Evolutionary conservation across 2,329 filamentous ascomycete species (phyloP).

Genomic region (Alternaria arbusti): DNA sequence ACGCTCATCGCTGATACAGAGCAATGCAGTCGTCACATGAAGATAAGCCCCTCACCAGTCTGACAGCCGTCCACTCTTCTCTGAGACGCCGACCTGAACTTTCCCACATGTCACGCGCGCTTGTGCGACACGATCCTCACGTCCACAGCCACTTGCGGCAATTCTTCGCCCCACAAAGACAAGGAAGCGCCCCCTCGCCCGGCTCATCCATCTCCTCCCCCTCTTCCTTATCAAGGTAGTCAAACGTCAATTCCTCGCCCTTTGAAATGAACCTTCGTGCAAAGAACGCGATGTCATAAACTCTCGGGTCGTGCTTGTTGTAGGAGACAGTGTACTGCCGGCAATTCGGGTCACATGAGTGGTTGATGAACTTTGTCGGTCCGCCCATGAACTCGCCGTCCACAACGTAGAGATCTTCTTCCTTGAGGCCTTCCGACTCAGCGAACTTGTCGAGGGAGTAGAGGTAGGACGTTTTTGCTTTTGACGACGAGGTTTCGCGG

Average conservation of each 20-base stretch:
- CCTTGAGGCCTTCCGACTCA: conserved; percentile 61
- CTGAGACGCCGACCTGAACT: not conserved
- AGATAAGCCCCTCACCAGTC: not conserved
- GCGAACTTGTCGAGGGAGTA: conserved; percentile 84
- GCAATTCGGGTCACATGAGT: conserved; percentile 80
- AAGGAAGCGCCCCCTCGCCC: conserved; percentile 54
- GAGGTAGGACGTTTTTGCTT: conserved; percentile 77
- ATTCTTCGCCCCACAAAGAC: conserved; percentile 66
- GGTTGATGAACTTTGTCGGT: conserved; percentile 82
- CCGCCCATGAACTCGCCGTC: conserved; percentile 79
- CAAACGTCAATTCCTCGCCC: conserved; percentile 77
- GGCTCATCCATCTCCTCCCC: conserved; percentile 58
- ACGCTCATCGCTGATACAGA: not conserved
- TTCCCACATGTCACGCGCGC: not conserved
- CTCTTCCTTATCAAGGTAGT: conserved; percentile 74
- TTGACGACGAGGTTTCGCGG: conserved; percentile 63
- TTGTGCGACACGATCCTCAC: conserved; percentile 10
- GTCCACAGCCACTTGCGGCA: conserved; percentile 75
- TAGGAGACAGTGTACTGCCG: conserved; percentile 80
- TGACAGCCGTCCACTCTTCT: not conserved
- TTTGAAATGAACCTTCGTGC: conserved; percentile 69
- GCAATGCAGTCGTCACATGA: not conserved
- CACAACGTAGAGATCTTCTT: conserved; percentile 54
- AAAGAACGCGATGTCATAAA: conserved; percentile 81
- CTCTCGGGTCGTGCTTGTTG: conserved; percentile 74